These are phyloP conservation scores for Pleoardoris graminearum DNA, from an alignment of 2,329 filamentous ascomycete species.

Conservation along the genomic window DNA sequence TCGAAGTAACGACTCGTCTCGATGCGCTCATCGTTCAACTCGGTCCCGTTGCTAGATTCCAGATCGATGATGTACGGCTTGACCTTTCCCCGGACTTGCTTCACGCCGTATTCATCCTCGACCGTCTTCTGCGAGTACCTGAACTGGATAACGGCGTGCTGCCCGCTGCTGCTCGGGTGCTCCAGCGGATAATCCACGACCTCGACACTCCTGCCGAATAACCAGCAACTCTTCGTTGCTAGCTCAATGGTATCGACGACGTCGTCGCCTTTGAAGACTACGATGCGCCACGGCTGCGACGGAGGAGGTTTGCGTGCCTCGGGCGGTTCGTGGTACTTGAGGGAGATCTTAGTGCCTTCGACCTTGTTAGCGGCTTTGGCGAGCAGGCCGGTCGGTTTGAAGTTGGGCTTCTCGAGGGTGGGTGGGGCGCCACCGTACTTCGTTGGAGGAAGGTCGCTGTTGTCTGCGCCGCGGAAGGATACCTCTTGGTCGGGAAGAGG, in stretches of 20 bases:
- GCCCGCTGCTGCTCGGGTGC: conserved; percentile 91
- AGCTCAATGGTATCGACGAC: conserved; percentile 82
- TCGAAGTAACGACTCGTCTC: conserved; percentile 82
- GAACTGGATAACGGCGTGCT: conserved; percentile 95
- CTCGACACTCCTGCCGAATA: conserved; percentile 77
- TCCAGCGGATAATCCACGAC: conserved; percentile 84
- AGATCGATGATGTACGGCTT: conserved; percentile 89
- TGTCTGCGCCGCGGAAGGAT: conserved; percentile 47
- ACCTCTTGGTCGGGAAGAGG: conserved; percentile 53
- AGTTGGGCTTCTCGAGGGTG: conserved; percentile 88
- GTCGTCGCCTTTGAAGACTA: conserved; percentile 84
- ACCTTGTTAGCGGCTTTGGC: conserved; percentile 88
- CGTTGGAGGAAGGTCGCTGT: conserved; percentile 32
- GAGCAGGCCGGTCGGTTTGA: conserved; percentile 74
- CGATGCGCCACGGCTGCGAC: conserved; percentile 82
- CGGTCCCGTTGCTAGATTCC: conserved; percentile 89
- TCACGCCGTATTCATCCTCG: conserved; percentile 75
- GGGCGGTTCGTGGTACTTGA: conserved; percentile 95
- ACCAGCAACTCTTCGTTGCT: conserved; percentile 79
- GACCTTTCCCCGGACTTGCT: conserved; percentile 49
- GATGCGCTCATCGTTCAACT: conserved; percentile 74
- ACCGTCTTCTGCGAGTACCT: conserved; percentile 80
- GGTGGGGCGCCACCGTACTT: conserved; percentile 38
- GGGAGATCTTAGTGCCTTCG: conserved; percentile 72
- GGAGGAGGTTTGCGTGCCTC: conserved; percentile 87